Evolutionary conservation across 2,329 filamentous ascomycete genomes (phyloP), one percentile per base, ranked within the genome.

Genomic region (Xylaria multiplex): DNA sequence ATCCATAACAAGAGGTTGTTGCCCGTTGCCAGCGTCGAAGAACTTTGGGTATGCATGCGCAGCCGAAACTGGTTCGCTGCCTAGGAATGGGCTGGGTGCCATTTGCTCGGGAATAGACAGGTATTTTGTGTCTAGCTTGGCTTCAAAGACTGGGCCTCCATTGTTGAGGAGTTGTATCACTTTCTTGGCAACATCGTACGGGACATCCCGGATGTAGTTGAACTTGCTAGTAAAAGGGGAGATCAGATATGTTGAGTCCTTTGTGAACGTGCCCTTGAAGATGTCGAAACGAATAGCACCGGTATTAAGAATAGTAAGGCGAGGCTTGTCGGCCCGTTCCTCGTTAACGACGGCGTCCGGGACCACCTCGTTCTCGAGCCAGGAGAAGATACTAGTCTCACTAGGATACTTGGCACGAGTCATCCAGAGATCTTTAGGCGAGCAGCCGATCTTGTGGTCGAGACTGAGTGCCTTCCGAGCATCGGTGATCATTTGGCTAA

Each of bases 261-360:
- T 88, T 0, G 96, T 98, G 75, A 98, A 98, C 0, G 90, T 83
- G 0, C 96, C 96, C 77, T 95, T 89, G 84, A 97, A 97, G 67
- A 99, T 92, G 77, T 99, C 96, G 78, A 98, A 99, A 50, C 96
- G 91, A 70, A 99, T 89, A 3, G 92, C 92, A 30, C 96, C 96
- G 0, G 93, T 97, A 79, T 99, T 99, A 62, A 92, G 84, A 57
- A 98, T 87, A 35, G 90, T 89, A 11, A 98, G 80, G 6, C 88
- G 86, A 9, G 93, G 85, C 46, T 86, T 83, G 62, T 89, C 84
- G 27, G 84, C 82, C 3, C 90, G 84, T 37, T 84, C 80, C 46
- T 86, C 75, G 62, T 88, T 88, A 62, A 81, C 80, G 37, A 93
- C 80, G 2, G 90, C 81, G 49, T 86, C 86, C 0, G 93, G 92